Percentiles rank a stretch among this genome's conserved stretches.
Conservation (phyloP, 768 basidiomycete species). For the Leccinum ochraceum region DNA sequence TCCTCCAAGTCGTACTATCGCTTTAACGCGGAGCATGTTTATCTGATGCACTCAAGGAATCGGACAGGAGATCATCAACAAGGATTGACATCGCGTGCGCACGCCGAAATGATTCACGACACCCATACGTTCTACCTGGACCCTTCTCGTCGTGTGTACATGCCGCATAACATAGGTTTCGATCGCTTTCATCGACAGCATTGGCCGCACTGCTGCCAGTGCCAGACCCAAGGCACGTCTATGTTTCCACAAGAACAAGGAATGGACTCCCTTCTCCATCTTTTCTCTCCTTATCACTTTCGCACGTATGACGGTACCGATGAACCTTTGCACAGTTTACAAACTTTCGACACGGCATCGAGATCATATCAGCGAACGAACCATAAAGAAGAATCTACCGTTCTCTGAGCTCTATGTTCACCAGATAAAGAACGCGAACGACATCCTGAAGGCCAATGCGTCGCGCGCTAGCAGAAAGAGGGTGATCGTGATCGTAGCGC, state of each 20-base stretch:
- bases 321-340: not conserved
- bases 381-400: not conserved
- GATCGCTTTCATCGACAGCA: not conserved
- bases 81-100: not conserved
- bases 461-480: conserved; percentile 6
- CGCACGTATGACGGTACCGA: not conserved
- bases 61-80: conserved; percentile 6
- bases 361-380: not conserved
- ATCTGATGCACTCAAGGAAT: too few relatives aligned
- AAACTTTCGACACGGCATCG: conserved; percentile 2
- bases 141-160: not conserved
- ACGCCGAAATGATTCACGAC: conserved; percentile 7
- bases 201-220: conserved; percentile 6
- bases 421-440: not conserved
- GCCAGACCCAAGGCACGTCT: conserved; percentile 8
- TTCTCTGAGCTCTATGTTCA: not conserved
- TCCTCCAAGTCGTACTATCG: too few relatives aligned
- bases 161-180: too few relatives aligned
- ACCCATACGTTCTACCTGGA: conserved; percentile 3
- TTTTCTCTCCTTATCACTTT: not conserved
- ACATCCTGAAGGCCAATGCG: conserved; percentile 8
- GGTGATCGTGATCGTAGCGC: not conserved
- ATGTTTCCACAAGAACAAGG: not conserved
- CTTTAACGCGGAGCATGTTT: too few relatives aligned
- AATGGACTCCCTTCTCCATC: not conserved